Base-by-base conservation (phyloP, 2,329 filamentous ascomycete genomes). In the Claviceps cyperi region DNA sequence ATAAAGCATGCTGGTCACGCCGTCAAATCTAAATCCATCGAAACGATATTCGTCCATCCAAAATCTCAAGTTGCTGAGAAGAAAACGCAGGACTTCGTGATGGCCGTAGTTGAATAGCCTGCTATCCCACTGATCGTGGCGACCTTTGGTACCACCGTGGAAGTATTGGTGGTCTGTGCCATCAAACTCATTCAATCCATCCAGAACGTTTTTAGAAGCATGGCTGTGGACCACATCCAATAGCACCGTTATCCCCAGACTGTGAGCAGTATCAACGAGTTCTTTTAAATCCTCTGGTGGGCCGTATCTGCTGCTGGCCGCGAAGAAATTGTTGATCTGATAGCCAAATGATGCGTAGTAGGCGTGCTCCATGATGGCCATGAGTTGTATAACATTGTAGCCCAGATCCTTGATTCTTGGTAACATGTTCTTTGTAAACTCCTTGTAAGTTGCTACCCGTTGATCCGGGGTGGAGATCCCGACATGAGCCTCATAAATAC, bases 321-420 rank as follows among this genome's bases (percentile, higher is more conserved):
- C 92, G 60, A 97, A 98, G 74, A 98, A 98, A 68, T 86, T 96
- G 73, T 97, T 98, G 69, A 98, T 81, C 68, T 98, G 92, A 67
- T 98, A 98, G 45, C 92, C 92, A 60, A 98, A 98, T 62, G 91
- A 97, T 60, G 92, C 92, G 65, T 98, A 98, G 74, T 98, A 98
- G 47, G 92, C 92, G 68, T 98, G 92, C 65, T 98, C 92, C 91
- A 98, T 98, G 62, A 98, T 77, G 44, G 92, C 92, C 92, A 98
- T 98, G 55, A 98, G 75, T 65, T 98, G 92, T 58, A 98, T 97
- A 50, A 90, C 86, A 64, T 98, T 97, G 73, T 98, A 98, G 40
- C 91, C 92, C 43, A 97, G 74, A 55, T 81, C 73, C 62, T 90
- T 84, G 69, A 98, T 97, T 51, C 91, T 80, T 15, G 91, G 90